A percentile compares a stretch with the other conserved stretches of the same genome.
phyloP scores from a whole-genome alignment of 768 basidiomycete genomes.

The Panaeolus papilionaceus region DNA sequence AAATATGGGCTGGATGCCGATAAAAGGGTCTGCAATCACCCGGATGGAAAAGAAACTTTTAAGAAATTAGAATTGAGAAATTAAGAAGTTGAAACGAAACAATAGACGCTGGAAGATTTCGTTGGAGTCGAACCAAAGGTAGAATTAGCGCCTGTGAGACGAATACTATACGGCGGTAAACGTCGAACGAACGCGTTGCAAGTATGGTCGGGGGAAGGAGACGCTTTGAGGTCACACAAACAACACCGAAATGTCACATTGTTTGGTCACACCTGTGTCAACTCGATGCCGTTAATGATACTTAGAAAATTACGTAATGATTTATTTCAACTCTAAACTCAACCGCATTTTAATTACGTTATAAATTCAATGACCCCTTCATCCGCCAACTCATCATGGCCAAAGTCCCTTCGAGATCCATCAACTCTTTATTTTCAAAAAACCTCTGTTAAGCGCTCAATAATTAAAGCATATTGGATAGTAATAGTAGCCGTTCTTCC shows the following conservation, averaged over 20 bases:
- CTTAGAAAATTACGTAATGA: neutral
- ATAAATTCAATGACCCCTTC: slow-evolving; percentile 7
- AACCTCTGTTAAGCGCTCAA: slow-evolving; percentile 53
- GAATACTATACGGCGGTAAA: slow-evolving; percentile 5
- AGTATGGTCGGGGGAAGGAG: slow-evolving; percentile 11
- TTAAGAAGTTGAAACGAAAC: neutral
- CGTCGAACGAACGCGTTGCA: slow-evolving; percentile 14
- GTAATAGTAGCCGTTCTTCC: slow-evolving; percentile 82
- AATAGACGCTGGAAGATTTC: slow-evolving; percentile 6
- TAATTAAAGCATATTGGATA: slow-evolving; percentile 80
- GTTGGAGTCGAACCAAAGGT: slow-evolving; percentile 1
- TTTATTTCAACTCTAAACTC: slow-evolving; percentile 31
- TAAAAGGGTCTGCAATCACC: slow-evolving; percentile 12
- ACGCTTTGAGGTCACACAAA: slow-evolving; percentile 13
- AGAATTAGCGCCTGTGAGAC: slow-evolving; percentile 11
- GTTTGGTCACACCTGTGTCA: slow-evolving; percentile 5
- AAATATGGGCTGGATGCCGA: slow-evolving; percentile 4
- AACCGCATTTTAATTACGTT: slow-evolving; percentile 17
- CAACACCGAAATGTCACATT: slow-evolving; percentile 6
- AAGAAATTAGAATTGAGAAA: slow-evolving; percentile 8
- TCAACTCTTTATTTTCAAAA: slow-evolving; percentile 59
- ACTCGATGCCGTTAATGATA: neutral
- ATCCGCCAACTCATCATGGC: slow-evolving; percentile 20
- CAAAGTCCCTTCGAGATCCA: slow-evolving; percentile 50
- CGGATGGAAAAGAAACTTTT: slow-evolving; percentile 7